Evolutionary conservation across 1,284 basidiomycete species (phyloP), one percentile per base, ranked within the genome.

Genomic region (Malassezia caprae): DNA sequence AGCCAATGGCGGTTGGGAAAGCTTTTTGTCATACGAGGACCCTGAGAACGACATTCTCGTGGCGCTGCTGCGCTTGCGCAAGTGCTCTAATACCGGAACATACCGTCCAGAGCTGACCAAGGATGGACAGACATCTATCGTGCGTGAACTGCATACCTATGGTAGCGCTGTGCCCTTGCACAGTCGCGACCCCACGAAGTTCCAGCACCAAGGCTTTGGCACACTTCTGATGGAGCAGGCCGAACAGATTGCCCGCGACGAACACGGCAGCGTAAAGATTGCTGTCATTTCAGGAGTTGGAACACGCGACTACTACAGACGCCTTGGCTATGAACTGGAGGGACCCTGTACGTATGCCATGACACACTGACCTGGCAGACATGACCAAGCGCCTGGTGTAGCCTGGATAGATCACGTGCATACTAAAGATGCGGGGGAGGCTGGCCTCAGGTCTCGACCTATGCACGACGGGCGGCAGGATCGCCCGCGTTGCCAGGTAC

Each of bases 181-280:
- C 76, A 88, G 88, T 50, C 81, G 94, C 47, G 93, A 99, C 76
- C 94, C 94, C 15, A 96, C 90, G 44, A 94, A 94, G 60, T 76
- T 73, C 48, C 70, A 71, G 56, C 72, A 69, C 44, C 76, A 88
- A 81, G 94, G 94, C 8, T 96, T 98, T 73, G 94, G 94, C 19
- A 96, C 90, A 24, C 75, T 98, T 58, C 78, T 99, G 57, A 99
- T 99, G 94, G 94, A 99, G 76, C 93, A 98, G 78, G 94, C 94
- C 1, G 94, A 98, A 76, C 81, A 90, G 60, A 98, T 99, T 77
- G 90, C 94, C n/a, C 80, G 85, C 60, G 93, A 96, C 68, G 94
- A 98, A 74, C 94, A 98, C 75, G 91, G 88, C 2, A 94, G 89
- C 75, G 78, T 84, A 54, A 93, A 93, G 77, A 77, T 99, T 32